Percentiles rank a stretch among this genome's conserved stretches.
Conservation (phyloP, 2,329 filamentous ascomycete genomes). For the Rosellinia necatrix region DNA sequence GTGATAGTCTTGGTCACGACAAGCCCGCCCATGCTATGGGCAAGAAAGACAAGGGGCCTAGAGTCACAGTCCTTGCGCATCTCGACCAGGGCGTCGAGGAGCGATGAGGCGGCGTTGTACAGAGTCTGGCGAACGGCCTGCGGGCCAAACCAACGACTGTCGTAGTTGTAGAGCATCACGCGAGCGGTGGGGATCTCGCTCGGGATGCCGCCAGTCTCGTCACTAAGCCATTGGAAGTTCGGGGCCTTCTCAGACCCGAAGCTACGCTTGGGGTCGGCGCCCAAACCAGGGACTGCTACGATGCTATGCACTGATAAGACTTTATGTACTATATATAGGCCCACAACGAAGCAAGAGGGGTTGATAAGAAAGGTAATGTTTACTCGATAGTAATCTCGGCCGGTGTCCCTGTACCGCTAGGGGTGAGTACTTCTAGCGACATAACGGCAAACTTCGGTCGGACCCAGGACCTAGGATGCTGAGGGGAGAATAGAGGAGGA, state of each 20-base stretch:
- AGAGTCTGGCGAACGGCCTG: neutral
- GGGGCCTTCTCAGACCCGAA: neutral
- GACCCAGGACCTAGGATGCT: too few species aligned
- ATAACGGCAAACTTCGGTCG: too few species aligned
- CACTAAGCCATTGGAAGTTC: neutral
- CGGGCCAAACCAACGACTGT: neutral
- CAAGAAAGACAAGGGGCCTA: neutral
- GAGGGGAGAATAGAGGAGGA: too few species aligned
- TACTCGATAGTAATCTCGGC: too few species aligned
- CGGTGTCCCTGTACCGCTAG: too few species aligned
- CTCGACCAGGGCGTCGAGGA: neutral
- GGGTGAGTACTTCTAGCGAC: too few species aligned
- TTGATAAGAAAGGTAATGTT: too few species aligned
- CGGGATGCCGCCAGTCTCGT: neutral
- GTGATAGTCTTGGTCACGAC: constrained; percentile 1
- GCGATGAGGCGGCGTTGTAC: neutral
- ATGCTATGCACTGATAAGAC: neutral
- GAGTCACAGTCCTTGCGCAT: neutral
- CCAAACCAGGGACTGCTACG: neutral
- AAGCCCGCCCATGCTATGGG: neutral
- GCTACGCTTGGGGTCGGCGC: neutral
- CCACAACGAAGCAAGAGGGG: too few species aligned
- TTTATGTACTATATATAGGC: too few species aligned
- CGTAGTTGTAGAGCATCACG: neutral
- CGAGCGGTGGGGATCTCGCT: neutral